phyloP scores from a whole-genome alignment of 2,329 filamentous ascomycete genomes.

The Botrytis medusae region DNA sequence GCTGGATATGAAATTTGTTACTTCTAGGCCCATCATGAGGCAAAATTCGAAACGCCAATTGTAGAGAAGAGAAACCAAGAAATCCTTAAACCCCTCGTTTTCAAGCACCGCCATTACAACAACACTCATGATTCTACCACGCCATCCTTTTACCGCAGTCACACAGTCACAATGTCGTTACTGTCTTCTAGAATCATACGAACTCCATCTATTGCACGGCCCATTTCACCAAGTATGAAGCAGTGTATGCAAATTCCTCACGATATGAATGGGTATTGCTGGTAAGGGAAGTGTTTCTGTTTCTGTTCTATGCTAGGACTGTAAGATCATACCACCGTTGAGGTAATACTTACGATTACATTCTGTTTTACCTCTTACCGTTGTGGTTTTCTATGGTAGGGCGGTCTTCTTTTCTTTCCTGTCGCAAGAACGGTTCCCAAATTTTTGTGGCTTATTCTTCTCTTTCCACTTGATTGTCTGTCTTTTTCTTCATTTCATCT shows the following conservation, averaged over 20 bases:
- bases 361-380: background rate
- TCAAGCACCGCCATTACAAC: background rate
- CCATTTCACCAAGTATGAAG: slow-evolving; percentile 6
- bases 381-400: background rate
- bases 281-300: slow-evolving; percentile 13
- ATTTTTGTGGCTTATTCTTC: background rate
- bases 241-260: background rate
- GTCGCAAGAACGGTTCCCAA: background rate
- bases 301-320: slow-evolving; percentile 7
- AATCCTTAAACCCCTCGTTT: slow-evolving; percentile 11
- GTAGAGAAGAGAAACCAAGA: slow-evolving; percentile 18
- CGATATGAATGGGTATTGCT: background rate
- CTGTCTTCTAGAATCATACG: background rate
- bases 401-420: background rate
- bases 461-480: background rate
- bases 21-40: slow-evolving; percentile 30
- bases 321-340: background rate
- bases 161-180: background rate
- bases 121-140: background rate
- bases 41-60: slow-evolving; percentile 27
- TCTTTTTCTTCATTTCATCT: slow-evolving; percentile 2
- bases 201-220: slow-evolving; percentile 2
- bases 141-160: background rate
- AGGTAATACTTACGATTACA: background rate
- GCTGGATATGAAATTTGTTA: slow-evolving; percentile 5